Percentiles rank a stretch among this genome's conserved stretches.
Evolutionary conservation across 129 eudicot genomes (phyloP).

Genomic region (sunflower (Helianthus annuus)): HanXRQr2.0-SUNRISE NC_035435.2:146914056-146914555

Average conservation of each 20-base stretch:
- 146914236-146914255: constrained; percentile 89
- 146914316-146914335: background rate
- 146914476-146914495: constrained; percentile 79
- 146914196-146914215: background rate
- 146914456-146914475: constrained; percentile 76
- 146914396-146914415: constrained; percentile 86
- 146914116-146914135: constrained; percentile 84
- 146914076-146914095: constrained; percentile 74
- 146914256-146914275: constrained; percentile 81
- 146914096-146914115: constrained; percentile 89
- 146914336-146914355: constrained; percentile 31
- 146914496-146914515: constrained; percentile 89
- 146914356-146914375: constrained; percentile 96
- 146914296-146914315: background rate
- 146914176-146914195: too few species aligned
- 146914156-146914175: background rate
- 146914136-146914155: constrained; percentile 49
- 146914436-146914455: constrained; percentile 87
- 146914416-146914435: constrained; percentile 93
- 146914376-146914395: constrained; percentile 88
- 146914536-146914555: constrained; percentile 86
- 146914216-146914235: constrained; percentile 80
- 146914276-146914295: background rate
- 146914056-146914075: constrained; percentile 86
- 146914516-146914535: constrained; percentile 83